Evolutionary conservation across 305 asterid species (phyloP).

Genomic region (Fraxinus sp.): DNA sequence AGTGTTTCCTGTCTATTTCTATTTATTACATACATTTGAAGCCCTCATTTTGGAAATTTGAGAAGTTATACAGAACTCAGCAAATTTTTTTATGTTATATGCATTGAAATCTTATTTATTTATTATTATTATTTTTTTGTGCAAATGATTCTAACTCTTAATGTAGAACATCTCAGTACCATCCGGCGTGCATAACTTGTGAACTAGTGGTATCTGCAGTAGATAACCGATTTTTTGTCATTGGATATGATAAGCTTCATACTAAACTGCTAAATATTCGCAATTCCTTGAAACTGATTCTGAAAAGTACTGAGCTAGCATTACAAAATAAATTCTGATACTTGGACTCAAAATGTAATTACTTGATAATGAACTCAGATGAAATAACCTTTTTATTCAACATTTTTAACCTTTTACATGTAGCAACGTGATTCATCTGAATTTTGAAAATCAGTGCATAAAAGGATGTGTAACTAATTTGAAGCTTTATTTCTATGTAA

Average conservation of each 20-base stretch:
- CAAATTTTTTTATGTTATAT: neutral
- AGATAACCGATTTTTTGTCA: neutral
- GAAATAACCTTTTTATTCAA: neutral
- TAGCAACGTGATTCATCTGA: neutral
- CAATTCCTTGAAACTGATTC: neutral
- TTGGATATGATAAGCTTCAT: neutral
- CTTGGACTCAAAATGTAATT: neutral
- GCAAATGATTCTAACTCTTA: neutral
- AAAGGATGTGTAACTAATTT: neutral
- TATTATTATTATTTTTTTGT: neutral
- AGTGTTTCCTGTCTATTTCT: neutral
- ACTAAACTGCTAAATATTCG: neutral
- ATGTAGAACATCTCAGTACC: neutral
- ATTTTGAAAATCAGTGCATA: neutral
- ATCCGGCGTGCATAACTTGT: neutral
- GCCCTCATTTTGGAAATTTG: neutral
- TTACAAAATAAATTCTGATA: neutral
- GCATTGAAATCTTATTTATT: neutral
- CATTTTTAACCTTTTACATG: neutral
- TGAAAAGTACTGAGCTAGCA: neutral
- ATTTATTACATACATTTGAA: neutral
- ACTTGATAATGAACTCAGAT: neutral
- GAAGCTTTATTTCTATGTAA: neutral
- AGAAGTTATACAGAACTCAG: neutral
- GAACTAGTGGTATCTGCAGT: neutral